Base-by-base conservation (phyloP, 768 basidiomycete species). In the Suillus subaureus region DNA sequence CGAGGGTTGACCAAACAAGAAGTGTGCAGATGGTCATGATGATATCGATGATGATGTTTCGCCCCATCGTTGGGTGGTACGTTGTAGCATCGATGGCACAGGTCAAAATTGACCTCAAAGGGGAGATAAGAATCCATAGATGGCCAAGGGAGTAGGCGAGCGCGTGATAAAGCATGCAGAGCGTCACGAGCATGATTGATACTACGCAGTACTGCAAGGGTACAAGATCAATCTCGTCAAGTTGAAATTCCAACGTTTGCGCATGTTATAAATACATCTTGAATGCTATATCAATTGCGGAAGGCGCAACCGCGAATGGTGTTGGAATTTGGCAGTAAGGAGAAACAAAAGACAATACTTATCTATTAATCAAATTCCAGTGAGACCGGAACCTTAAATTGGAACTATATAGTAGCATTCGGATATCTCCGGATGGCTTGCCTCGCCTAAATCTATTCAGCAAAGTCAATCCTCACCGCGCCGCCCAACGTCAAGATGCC, bases 401-500 rank as follows among this genome's bases (percentile, higher is more conserved):
- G 4, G 23, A 73, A 69, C 76, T 79, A 51, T 71, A 33, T 37
- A 79, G 74, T 66, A 70, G 51, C 58, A 33, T 58, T 7, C 76
- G 79, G 79, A 56, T 58, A 68, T 67, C 62, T 42, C 79, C 79
- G 78, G 54, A 77, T 79, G 79, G 79, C 79, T 79, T 71, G 67
- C 33, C 35, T 60, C 61, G 31, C n/a, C 43, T 31, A 33, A 31
- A n/a, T 55, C 51, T 33, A 54, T 61, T 57, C 61, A 71, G 66
- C 70, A 69, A 71, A 72, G 54, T 63, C 68, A 67, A 72, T 66
- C 69, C 70, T 65, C 71, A 69, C 69, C 70, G 71, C 64, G 70
- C 72, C 67, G 69, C 69, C 72, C 76, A 70, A 71, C 78, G 70
- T 78, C 79, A 76, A 80, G 76, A 81, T 81, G 80, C 79, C 79